Percentiles rank a stretch among this genome's conserved stretches.
Conservation (phyloP, 495 filamentous ascomycete species). For the Talaromyces stipitatus region DNA sequence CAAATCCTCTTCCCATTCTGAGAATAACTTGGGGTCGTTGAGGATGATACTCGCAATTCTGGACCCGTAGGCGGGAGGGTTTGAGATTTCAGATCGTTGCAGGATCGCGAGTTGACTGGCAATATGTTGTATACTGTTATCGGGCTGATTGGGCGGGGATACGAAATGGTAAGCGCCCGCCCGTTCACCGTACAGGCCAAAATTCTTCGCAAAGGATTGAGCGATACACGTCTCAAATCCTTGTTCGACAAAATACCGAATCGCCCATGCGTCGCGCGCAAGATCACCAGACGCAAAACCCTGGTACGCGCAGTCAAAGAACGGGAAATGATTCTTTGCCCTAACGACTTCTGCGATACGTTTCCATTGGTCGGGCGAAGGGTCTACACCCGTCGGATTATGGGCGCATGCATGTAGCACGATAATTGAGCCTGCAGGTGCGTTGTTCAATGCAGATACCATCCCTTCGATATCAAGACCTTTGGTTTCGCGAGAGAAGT, state of each 20-base stretch:
- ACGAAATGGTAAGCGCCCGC: slow-evolving; percentile 96
- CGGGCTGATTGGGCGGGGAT: slow-evolving; percentile 58
- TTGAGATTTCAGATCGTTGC: slow-evolving; percentile 94
- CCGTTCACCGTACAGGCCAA: slow-evolving; percentile 94
- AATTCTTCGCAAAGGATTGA: slow-evolving; percentile 98
- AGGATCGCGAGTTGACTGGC: slow-evolving; percentile 87
- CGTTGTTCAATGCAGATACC: slow-evolving; percentile 56
- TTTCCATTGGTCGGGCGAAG: slow-evolving; percentile 89
- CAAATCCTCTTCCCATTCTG: slow-evolving; percentile 92
- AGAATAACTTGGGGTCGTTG: slow-evolving; percentile 75
- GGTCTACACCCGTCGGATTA: slow-evolving; percentile 97
- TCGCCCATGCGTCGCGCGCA: slow-evolving; percentile 74
- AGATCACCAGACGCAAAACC: slow-evolving; percentile 95
- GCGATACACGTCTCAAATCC: slow-evolving; percentile 95
- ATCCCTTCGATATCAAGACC: slow-evolving; percentile 90
- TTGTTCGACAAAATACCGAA: slow-evolving; percentile 87
- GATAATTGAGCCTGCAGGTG: slow-evolving; percentile 73
- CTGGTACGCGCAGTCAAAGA: slow-evolving; percentile 98
- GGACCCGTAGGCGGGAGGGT: slow-evolving; percentile 90
- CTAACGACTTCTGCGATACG: slow-evolving; percentile 71
- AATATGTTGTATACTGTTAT: slow-evolving; percentile 57
- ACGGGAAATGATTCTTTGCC: slow-evolving; percentile 81
- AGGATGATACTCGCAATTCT: slow-evolving; percentile 75
- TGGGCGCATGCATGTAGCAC: slow-evolving; percentile 95
- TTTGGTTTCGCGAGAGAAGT: slow-evolving; percentile 79